Evolutionary conservation across 2,329 filamentous ascomycete genomes (phyloP).

Genomic region (Alternaria incomplexa): DNA sequence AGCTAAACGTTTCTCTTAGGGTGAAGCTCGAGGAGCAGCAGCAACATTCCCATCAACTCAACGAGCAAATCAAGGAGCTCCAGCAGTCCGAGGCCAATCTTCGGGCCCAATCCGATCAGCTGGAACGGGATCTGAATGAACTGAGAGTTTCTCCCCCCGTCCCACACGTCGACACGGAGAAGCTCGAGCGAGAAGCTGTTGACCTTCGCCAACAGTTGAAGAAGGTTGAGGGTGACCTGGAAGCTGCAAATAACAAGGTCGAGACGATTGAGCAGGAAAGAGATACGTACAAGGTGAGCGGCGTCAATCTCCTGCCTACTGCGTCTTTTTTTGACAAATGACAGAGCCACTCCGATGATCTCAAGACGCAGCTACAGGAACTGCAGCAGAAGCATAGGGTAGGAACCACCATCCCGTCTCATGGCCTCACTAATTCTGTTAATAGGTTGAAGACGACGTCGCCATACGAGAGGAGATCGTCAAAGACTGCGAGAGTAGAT

Average conservation of each 20-base stretch:
- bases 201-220: slow-evolving; percentile 20
- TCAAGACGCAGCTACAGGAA: slow-evolving; percentile 2
- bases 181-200: slow-evolving; percentile 11
- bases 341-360: neutral
- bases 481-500: slow-evolving; percentile 8
- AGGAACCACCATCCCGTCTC: neutral
- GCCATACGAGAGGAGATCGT: slow-evolving; percentile 5
- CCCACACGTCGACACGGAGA: neutral
- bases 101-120: slow-evolving; percentile 2
- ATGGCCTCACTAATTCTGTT: neutral
- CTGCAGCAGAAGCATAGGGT: slow-evolving; percentile 1
- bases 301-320: neutral
- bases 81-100: slow-evolving; percentile 19
- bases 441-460: neutral
- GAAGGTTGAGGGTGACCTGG: slow-evolving; percentile 15
- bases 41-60: slow-evolving; percentile 17
- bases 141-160: slow-evolving; percentile 5
- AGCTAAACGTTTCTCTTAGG: slow-evolving; percentile 20
- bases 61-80: slow-evolving; percentile 10
- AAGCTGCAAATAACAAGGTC: neutral
- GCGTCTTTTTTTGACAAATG: neutral
- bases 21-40: slow-evolving; percentile 23
- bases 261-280: slow-evolving; percentile 11
- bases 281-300: slow-evolving; percentile 4
- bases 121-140: slow-evolving; percentile 23